Base-by-base conservation (phyloP, 2,329 filamentous ascomycete genomes). In the Colletotrichum spinosum region DNA sequence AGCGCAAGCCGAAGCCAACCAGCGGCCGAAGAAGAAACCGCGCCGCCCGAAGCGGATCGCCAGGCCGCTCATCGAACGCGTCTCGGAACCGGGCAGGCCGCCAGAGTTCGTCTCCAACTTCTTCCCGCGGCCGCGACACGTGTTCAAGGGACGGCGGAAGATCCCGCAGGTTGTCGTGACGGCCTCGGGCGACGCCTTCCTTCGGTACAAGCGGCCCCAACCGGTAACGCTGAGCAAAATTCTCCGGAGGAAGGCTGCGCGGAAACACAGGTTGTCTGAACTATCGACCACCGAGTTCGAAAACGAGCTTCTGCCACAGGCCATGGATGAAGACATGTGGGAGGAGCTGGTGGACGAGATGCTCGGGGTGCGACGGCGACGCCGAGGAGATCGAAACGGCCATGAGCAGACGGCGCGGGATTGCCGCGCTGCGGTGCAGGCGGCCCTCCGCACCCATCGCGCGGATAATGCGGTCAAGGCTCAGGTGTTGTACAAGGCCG, bases 141-240 rank as follows among this genome's bases (percentile, higher is more conserved):
- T 80, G 25, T 79, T 92, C 2, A 77, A 76, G 7, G 76, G 74
- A 1, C 71, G 71, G 12, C 84, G 90, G 25, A 81, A 84, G 50
- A 81, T 92, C 2, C 92, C 92, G 1, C 78, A 78, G 1, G 72
- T 93, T 1, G 74, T 73, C 42, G 78, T 84, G 38, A 83, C 85
- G 4, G 82, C 88, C 2, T 80, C 82, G 45, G 83, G 82, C 34
- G 76, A 89, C 33, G 86, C 90, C 1, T 90, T 94, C 71, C 75
- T 95, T 35, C 87, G 92, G 41, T 76, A 90, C 49, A 83, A 80
- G 67, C 92, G 91, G 74, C 88, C 89, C 5, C 90, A 94, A 74
- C 84, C 89, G 2, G 72, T 74, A 1, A 76, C 77, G n/a, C 76
- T 94, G 17, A 85, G 39, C n/a, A 78, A 84, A 8, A 81, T 90